Percentiles rank a stretch among this genome's conserved stretches.
Evolutionary conservation across 129 eudicot species (phyloP).

Genomic region (Tagetes patula): DNA sequence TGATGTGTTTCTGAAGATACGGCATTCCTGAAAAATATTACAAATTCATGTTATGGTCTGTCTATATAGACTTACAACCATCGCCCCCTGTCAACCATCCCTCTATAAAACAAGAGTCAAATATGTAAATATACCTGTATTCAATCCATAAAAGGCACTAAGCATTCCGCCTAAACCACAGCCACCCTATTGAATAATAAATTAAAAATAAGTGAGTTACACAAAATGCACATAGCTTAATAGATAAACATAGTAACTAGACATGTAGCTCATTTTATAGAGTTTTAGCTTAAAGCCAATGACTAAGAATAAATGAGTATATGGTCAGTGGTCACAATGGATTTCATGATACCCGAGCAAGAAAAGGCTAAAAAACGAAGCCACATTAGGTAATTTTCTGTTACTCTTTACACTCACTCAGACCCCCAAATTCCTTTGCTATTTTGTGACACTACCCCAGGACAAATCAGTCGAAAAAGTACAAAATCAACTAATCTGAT

Average conservation of each 20-base stretch:
- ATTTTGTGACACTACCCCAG: not conserved
- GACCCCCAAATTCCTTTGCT: not conserved
- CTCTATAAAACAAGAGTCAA: not conserved
- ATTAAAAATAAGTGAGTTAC: constrained; percentile 10
- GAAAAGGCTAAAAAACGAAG: not conserved
- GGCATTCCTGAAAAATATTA: constrained; percentile 80
- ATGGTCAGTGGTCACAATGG: not conserved
- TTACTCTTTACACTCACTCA: not conserved
- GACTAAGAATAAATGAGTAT: not conserved
- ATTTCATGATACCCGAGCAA: not conserved
- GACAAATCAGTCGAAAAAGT: constrained; percentile 4
- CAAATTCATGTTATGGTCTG: constrained; percentile 13
- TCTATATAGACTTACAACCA: not conserved
- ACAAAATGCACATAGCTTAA: not conserved
- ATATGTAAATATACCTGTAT: constrained; percentile 50
- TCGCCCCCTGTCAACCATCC: no score
- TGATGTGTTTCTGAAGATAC: constrained; percentile 70
- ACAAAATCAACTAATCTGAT: not conserved
- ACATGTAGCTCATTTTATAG: not conserved
- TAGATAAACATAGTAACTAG: not conserved
- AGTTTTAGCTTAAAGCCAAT: not conserved
- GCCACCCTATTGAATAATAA: constrained; percentile 59
- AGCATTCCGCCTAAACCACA: constrained; percentile 87
- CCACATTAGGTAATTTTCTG: no score
- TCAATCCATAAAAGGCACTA: constrained; percentile 81